These are phyloP conservation scores for Fusarium armeniacum DNA, from an alignment of 2,329 filamentous ascomycete genomes.

Conservation along the genomic window DNA sequence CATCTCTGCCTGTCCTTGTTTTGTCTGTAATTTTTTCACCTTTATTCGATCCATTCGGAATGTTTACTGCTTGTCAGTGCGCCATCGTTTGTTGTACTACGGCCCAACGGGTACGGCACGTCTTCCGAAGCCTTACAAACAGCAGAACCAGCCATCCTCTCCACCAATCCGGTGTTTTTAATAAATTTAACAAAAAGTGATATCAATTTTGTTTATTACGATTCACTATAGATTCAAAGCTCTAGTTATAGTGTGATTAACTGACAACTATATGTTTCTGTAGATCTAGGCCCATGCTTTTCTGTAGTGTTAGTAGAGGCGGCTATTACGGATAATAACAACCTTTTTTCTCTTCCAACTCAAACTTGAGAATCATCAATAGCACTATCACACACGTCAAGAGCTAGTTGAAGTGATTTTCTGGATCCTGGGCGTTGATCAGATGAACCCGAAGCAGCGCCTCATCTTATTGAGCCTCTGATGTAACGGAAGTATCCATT, in stretches of 20 bases:
- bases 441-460: conserved; percentile 12
- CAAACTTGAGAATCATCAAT: conserved; percentile 17
- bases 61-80: conserved; percentile 1
- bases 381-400: neutral
- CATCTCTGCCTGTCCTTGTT: conserved; percentile 1
- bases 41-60: neutral
- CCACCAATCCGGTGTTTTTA: neutral
- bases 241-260: conserved; percentile 3
- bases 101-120: conserved; percentile 23
- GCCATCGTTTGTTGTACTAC: conserved; percentile 30
- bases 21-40: neutral
- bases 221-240: neutral
- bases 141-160: neutral
- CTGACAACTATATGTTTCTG: conserved; percentile 1
- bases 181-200: neutral
- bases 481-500: conserved; percentile 7
- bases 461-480: neutral
- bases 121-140: conserved; percentile 28
- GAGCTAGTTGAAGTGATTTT: conserved; percentile 14
- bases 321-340: conserved; percentile 20
- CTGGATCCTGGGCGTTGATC: conserved; percentile 38
- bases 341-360: conserved; percentile 1
- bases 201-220: neutral
- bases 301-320: conserved; percentile 11
- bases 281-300: conserved; percentile 36